Evolutionary conservation across 345 rosid species (phyloP).

Genomic region (Syzygium jambos): DNA sequence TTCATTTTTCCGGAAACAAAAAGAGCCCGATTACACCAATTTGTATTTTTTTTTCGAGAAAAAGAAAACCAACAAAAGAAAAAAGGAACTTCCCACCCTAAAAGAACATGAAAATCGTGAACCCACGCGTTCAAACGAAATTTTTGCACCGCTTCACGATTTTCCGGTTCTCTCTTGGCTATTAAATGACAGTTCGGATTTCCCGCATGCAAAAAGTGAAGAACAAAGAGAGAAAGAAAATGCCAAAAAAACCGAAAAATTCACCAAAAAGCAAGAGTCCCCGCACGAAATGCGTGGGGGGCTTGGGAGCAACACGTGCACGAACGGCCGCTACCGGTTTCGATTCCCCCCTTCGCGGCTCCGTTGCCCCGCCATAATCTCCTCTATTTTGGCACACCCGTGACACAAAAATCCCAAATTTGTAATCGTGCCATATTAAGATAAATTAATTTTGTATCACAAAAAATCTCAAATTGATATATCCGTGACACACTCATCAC

Average conservation of each 20-base stretch:
- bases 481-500: fast-evolving
- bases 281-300: neutral
- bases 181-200: neutral
- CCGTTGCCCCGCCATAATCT: neutral
- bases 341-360: neutral
- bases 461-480: neutral
- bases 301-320: neutral
- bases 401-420: too few relatives aligned
- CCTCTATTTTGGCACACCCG: neutral
- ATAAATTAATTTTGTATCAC: neutral
- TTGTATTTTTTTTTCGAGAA: neutral
- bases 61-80: neutral
- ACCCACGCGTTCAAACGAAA: neutral
- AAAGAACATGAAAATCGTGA: neutral
- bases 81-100: neutral
- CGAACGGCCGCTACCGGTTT: neutral
- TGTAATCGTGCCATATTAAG: neutral
- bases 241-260: neutral
- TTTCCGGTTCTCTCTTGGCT: neutral
- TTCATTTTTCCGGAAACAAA: too few relatives aligned
- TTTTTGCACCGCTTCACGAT: neutral
- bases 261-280: neutral
- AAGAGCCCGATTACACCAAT: neutral
- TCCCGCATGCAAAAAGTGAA: neutral
- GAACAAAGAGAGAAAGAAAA: neutral